These are phyloP conservation scores for Cyberlindnera mrakii DNA, from an alignment of 805 yeast species.

Conservation along the genomic window DNA sequence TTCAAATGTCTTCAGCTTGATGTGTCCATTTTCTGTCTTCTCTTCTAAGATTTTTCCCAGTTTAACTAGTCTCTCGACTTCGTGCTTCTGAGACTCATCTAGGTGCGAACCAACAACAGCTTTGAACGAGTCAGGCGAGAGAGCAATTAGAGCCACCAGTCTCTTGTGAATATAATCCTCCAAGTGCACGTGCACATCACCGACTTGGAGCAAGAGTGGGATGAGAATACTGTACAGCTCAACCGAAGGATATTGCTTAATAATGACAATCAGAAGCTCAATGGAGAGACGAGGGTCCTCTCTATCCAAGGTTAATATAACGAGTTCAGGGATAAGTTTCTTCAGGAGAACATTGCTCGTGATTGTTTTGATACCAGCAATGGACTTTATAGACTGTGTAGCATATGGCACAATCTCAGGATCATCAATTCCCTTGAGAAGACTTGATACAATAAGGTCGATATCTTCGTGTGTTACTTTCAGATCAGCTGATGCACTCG, in stretches of 20 bases:
- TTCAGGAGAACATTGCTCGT: slow-evolving; percentile 35
- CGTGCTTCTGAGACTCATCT: slow-evolving; percentile 32
- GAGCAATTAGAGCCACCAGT: slow-evolving; percentile 39
- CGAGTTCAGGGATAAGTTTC: slow-evolving; percentile 39
- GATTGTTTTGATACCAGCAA: slow-evolving; percentile 31
- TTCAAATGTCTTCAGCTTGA: slow-evolving; percentile 46
- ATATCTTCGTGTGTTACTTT: slow-evolving; percentile 31
- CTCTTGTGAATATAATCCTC: slow-evolving; percentile 39
- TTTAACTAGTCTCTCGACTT: slow-evolving; percentile 40
- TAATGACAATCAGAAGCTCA: slow-evolving; percentile 23
- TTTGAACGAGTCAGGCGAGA: slow-evolving; percentile 44
- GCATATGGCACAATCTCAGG: slow-evolving; percentile 35
- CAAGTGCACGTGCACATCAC: slow-evolving; percentile 16
- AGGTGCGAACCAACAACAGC: slow-evolving; percentile 34
- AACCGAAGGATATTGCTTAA: slow-evolving; percentile 13
- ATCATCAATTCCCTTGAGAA: slow-evolving; percentile 31
- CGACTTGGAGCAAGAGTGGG: slow-evolving; percentile 31
- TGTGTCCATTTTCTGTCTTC: slow-evolving; percentile 29
- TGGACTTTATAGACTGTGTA: slow-evolving; percentile 56
- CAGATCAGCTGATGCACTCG: slow-evolving; percentile 32
- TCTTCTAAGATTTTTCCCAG: slow-evolving; percentile 16
- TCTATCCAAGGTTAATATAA: slow-evolving; percentile 25
- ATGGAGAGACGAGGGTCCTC: slow-evolving; percentile 24
- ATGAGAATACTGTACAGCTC: slow-evolving; percentile 28
- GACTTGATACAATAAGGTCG: slow-evolving; percentile 26